Evolutionary conservation across 169 alveolate genomes (phyloP), one percentile per base, ranked within the genome.

Genomic region (Cryptosporidium parvum): DNA sequence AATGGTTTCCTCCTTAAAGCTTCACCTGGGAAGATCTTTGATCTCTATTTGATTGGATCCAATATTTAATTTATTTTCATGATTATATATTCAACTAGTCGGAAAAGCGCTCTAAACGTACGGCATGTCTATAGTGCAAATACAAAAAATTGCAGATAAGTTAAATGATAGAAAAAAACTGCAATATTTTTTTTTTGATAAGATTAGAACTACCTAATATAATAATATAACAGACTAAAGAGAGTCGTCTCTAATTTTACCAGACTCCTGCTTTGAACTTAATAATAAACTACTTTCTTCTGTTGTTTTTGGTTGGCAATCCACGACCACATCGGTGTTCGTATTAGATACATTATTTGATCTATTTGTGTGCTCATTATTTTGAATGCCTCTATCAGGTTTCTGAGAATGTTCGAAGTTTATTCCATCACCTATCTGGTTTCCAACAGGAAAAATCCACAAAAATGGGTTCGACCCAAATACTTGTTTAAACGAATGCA

Each of bases 381-480:
- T 21, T 67, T 67, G 29, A 10, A 21, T 29, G 62, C 62, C 48
- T 29, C 37, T 56, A 6, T 70, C 92, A 23, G 29, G 23, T 14
- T 39, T 14, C 5, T 61, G 44, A 31, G 51, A 44, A n/a, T 69
- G 26, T 14, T 33, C 91, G 61, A 92, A 92, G 44, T 75, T 35
- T 44, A 91, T 45, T 10, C 95, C 95, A 61, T 92, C 93, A 2
- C 94, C 95, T 10, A 37, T 33, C 33, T 92, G 94, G 71, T 92
- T 86, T 56, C 91, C 94, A 14, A 91, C 26, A 9, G 95, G 95
- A 8, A 92, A 16, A 44, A 87, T 61, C 95, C 95, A 92, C 69
- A 92, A 52, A 37, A 92, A 67, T 12, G 95, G 95, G 61, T 92
- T 92, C 58, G 70, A 21, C 8, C 95, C 95, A 53, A 92, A 85